Percentiles rank a stretch among this genome's conserved stretches.
Conservation (phyloP, 176 grass and related monocot genomes). For the Phoenix roebelenii region DNA sequence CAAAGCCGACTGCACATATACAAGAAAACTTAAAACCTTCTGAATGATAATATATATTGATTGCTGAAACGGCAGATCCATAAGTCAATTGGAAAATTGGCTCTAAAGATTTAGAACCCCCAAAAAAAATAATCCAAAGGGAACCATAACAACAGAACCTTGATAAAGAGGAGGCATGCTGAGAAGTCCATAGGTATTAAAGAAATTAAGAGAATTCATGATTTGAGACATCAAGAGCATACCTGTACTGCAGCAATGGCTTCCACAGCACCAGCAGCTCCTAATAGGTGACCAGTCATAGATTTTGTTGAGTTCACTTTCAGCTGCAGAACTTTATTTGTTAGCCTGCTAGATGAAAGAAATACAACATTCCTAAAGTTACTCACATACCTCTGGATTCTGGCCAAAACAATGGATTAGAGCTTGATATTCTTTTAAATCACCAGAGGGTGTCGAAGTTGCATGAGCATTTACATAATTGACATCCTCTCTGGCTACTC, state of each 20-base stretch:
- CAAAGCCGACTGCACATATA: no score
- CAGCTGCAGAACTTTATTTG: slow-evolving; percentile 40
- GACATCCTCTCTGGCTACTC: slow-evolving; percentile 68
- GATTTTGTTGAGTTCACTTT: slow-evolving; percentile 98
- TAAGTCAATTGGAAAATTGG: no score
- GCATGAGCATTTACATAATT: slow-evolving; percentile 99
- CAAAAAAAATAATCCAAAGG: no score
- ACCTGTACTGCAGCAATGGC: slow-evolving; percentile 91
- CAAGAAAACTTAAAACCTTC: no score
- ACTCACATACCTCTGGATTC: slow-evolving; percentile 59
- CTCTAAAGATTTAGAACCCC: no score
- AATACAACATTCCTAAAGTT: slow-evolving; percentile 9
- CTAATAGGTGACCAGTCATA: slow-evolving; percentile 93
- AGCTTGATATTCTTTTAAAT: slow-evolving; percentile 94
- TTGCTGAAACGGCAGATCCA: no score
- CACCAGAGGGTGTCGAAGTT: slow-evolving; percentile 82
- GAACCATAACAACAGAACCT: no score
- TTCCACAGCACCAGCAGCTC: slow-evolving; percentile 93
- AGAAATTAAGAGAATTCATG: no score
- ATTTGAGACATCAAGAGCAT: slow-evolving; percentile 9
- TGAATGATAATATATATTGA: no score
- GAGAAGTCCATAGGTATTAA: no score
- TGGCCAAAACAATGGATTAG: slow-evolving; percentile 76
- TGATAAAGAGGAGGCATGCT: no score
- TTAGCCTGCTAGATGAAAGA: slow-evolving; percentile 14